Base-by-base conservation (phyloP, 2,329 filamentous ascomycete species). In the Fusarium decemcellulare region DNA sequence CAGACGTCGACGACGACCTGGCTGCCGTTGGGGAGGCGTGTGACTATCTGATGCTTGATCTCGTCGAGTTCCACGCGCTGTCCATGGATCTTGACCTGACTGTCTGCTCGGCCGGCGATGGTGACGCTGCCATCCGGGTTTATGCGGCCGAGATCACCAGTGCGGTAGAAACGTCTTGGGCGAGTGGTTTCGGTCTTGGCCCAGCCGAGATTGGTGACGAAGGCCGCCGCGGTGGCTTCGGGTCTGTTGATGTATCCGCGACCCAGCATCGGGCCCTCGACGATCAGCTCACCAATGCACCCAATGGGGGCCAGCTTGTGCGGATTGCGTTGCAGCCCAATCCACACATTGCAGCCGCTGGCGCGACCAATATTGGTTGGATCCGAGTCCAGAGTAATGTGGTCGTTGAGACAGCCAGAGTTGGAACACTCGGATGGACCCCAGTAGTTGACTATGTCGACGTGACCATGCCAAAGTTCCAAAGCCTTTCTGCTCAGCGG, bases 81-180 rank as follows among this genome's bases (percentile, higher is more conserved):
- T 14, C 76, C 74, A 10, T 67, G 68, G 23, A 77, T 60, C 62
- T 79, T 79, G 27, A 76, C 67, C 47, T 78, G 74, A 8, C 56
- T 53, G 44, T 78, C 76, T 18, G 69, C 70, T 2, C 75, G 69
- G 37, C 76, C 70, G n/a, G 75, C 51, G 60, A 63, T 74, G 1
- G 55, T 48, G 10, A 77, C 39, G 39, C 39, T 40, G 9, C 39
- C 39, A 40, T 40, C 39, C 16, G 39, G 39, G 39, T 40, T 40
- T 8, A 40, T 40, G 39, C 39, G 39, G 16, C 39, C 39, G 39
- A 40, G 39, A 40, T 40, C 39, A n/a, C 39, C 39, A 40, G 39
- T 40, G 39, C 39, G 39, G 39, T 40, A 40, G 14, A 40, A 40
- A 40, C 39, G 39, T 40, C 39, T 40, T 40, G 39, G 14, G 39